Evolutionary conservation across 2,329 filamentous ascomycete genomes (phyloP), one percentile per base, ranked within the genome.

Genomic region (Sclerotiophoma versabilis): DNA sequence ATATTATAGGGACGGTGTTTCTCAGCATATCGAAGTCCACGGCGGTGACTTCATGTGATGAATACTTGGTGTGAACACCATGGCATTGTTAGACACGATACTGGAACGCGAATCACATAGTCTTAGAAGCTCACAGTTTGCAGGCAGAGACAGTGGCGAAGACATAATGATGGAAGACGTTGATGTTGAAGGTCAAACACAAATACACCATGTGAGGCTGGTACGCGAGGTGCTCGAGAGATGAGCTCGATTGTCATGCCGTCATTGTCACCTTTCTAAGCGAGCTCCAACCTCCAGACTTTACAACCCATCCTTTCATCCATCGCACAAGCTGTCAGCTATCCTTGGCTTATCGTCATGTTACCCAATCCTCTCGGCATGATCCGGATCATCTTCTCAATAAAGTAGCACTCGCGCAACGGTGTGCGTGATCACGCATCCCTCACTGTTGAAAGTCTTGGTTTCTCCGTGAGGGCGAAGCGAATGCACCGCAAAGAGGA

Each of bases 381-480:
- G 10, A 44, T 41, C 39, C 45, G 45, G 51, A 49, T 30, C 45
- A 41, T 22, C 46, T 54, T 45, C 51, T 54, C 14, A 27, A 54
- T 36, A 22, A 23, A 42, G 51, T 45, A 54, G 45, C 29, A 41
- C 27, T 45, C 19, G 45, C 51, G 51, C 45, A 30, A 32, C 45
- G 11, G 11, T 11, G 5, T 26, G 41, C 41, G 11, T 23, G 14
- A 17, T 17, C 7, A 8, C 10, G 15, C 30, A 25, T 54, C 45
- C 30, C 51, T 49, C 51, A 41, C 29, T 19, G 17, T 19, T n/a
- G n/a, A 15, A 2, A 39, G 45, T 38, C 59, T 65, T 62, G 57
- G 52, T 57, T 63, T 64, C 56, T 58, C 61, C 59, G 52, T 36
- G 23, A 27, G 23, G 19, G 33, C 51, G 45, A 34, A 54, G 34